Percentiles rank a stretch among this genome's conserved stretches.
Evolutionary conservation across 331 rosid genomes (phyloP).

Genomic region (Rosa hybrid): DNA sequence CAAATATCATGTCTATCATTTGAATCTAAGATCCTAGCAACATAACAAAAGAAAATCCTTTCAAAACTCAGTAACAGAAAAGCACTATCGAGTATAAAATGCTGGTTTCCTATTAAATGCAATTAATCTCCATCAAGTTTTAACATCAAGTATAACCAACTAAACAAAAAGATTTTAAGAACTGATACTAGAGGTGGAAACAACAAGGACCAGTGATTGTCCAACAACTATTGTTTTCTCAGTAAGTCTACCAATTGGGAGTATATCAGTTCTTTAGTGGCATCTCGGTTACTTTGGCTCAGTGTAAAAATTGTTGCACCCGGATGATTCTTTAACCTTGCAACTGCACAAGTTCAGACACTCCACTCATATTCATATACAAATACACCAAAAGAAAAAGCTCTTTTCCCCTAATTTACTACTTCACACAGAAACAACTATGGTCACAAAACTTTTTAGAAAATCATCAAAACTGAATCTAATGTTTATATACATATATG

Average conservation of each 20-base stretch:
- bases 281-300: conserved; percentile 62
- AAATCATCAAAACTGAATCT: background rate
- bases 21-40: background rate
- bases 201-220: background rate
- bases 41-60: background rate
- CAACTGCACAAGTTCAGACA: conserved; percentile 54
- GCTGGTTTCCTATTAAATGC: background rate
- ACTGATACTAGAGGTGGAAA: background rate
- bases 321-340: conserved; percentile 68
- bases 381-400: conserved; percentile 1
- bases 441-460: background rate
- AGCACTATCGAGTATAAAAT: background rate
- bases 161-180: background rate
- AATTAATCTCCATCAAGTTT: background rate
- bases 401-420: background rate
- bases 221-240: conserved; percentile 39
- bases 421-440: background rate
- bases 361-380: conserved; percentile 16
- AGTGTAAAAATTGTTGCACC: conserved; percentile 62
- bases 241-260: conserved; percentile 45
- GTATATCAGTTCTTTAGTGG: conserved; percentile 52
- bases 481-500: too few relatives aligned
- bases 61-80: conserved; percentile 2
- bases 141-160: background rate
- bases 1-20: background rate